Evolutionary conservation across 257 asterid genomes (phyloP), one percentile per base, ranked within the genome.

Genomic region (Nicotiana tomentosiformis): DNA sequence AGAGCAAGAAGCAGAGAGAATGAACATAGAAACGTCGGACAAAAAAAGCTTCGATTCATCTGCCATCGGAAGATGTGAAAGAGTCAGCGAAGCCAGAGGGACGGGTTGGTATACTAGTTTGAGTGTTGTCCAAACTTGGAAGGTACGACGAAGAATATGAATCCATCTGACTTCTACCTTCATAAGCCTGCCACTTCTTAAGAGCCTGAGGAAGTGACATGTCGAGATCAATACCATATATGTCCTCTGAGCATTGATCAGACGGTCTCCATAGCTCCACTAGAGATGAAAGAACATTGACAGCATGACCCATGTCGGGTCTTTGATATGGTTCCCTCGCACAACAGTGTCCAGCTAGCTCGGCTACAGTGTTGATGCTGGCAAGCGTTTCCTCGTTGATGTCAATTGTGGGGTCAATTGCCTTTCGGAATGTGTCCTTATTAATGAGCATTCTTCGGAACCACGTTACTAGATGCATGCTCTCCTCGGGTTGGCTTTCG

Each of bases 381-480:
- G 93, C 90, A n/a, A 93, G 81, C 5, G 89, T 90, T 79, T 94
- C 99, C 77, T 43, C 97, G 1, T 84, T 84, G 0, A 90, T 90
- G 88, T 93, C 92, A n/a, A 96, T 88, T 1, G 94, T 86, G 14
- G 98, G 97, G 88, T 96, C 99, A 3, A 96, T 92, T 67, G 98
- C 95, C 89, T 95, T 93, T 5, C 90, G 90, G 91, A 96, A 92
- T 3, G 90, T 83, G 37, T 94, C 99, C 86, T 93, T 93, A 84
- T 94, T 94, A 83, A 96, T 90, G 86, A 89, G 92, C 91, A 89
- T 90, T 90, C 97, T 88, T 58, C 93, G 77, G 93, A 96, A 96
- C 99, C 99, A 96, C 77, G 99, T 94, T 3, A 96, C 98, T 0
- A 96, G 96, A 89, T 94, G 99, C 95, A 94, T 88, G 86, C 97